Percentiles rank a stretch among this genome's conserved stretches.
Conservation (phyloP, 192 early-diverging fungal genomes). For the Fimicolochytrium jonesii region DNA sequence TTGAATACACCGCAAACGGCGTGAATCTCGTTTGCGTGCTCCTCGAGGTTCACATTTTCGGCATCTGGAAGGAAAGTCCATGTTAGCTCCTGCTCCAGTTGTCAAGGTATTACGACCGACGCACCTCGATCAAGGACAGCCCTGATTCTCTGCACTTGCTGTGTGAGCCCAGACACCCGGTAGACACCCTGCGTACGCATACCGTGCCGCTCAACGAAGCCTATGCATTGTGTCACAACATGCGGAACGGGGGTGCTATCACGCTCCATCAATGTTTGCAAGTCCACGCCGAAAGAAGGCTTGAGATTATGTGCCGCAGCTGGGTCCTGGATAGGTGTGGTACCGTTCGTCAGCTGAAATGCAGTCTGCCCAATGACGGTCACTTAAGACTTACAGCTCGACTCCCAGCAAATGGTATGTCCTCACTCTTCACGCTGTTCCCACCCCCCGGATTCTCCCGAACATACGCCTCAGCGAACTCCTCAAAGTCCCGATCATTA, state of each 20-base stretch:
- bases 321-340: too few species aligned
- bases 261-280: constrained; percentile 65
- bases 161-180: constrained; percentile 77
- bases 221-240: constrained; percentile 74
- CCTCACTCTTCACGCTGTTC: too few species aligned
- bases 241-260: constrained; percentile 70
- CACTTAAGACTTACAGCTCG: too few species aligned
- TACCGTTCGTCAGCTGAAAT: too few species aligned
- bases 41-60: background rate
- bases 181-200: constrained; percentile 74
- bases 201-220: constrained; percentile 73
- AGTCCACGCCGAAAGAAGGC: constrained; percentile 78
- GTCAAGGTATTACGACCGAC: background rate
- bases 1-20: constrained; percentile 83
- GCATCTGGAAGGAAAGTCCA: background rate
- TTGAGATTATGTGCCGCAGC: too few species aligned
- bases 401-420: too few species aligned
- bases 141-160: constrained; percentile 69
- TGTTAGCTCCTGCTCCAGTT: background rate
- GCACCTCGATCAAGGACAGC: constrained; percentile 69
- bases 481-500: constrained; percentile 42
- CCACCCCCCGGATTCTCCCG: background rate
- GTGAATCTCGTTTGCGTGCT: constrained; percentile 63
- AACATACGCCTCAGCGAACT: constrained; percentile 11
- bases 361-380: too few species aligned